Conservation (phyloP, 306 rosid genomes). For the Comarum palustre region DNA sequence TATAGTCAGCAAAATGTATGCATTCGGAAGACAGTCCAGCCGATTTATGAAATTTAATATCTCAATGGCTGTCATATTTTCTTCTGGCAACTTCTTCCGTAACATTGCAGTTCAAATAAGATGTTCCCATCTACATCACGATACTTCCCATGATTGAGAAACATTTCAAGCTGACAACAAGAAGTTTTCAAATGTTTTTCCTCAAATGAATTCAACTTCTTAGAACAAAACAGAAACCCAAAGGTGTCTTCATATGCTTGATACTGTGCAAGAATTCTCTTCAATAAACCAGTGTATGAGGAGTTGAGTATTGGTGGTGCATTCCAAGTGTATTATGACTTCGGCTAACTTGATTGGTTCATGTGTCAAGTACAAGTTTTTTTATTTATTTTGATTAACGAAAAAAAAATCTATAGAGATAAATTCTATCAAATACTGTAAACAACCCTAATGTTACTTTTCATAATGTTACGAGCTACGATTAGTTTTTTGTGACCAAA, state of each 20-base stretch:
- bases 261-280: not conserved
- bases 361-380: too few relatives aligned
- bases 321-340: too few relatives aligned
- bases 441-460: too few relatives aligned
- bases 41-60: not conserved
- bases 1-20: not conserved
- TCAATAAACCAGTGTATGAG: constrained; percentile 6
- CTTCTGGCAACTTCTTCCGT: not conserved
- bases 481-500: too few relatives aligned
- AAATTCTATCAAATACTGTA: too few relatives aligned
- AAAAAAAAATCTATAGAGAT: too few relatives aligned
- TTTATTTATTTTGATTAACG: too few relatives aligned
- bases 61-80: constrained; percentile 5
- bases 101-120: constrained; percentile 2
- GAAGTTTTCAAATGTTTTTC: not conserved
- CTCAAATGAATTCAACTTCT: not conserved
- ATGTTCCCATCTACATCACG: not conserved
- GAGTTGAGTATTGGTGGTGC: too few relatives aligned
- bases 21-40: not conserved
- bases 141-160: not conserved
- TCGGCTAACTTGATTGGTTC: too few relatives aligned
- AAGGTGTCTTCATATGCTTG: not conserved
- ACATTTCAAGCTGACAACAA: not conserved
- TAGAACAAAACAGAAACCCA: not conserved
- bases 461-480: too few relatives aligned